Percentiles rank a stretch among this genome's conserved stretches.
These are phyloP conservation scores for Aspergillus clavatus DNA, from an alignment of 2,329 filamentous ascomycete genomes.

Conservation along the genomic window DNA sequence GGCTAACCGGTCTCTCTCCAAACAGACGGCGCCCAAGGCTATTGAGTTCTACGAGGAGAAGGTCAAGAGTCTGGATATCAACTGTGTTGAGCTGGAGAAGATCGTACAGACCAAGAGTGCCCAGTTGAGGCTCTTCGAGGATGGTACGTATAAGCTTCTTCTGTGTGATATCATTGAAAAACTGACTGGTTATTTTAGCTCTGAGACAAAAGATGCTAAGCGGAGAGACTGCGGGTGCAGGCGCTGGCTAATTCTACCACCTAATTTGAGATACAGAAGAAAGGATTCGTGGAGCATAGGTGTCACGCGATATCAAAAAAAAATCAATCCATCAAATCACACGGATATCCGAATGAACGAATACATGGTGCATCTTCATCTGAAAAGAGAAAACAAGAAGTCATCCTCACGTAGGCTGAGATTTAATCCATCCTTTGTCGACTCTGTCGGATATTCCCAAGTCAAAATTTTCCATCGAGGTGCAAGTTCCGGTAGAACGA, in stretches of 20 bases:
- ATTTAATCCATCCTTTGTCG: neutral
- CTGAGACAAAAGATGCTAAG: conserved; percentile 50
- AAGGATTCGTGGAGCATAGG: no score
- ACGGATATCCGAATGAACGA: no score
- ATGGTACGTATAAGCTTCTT: conserved; percentile 54
- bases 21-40: conserved; percentile 54
- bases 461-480: no score
- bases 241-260: conserved; percentile 16
- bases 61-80: conserved; percentile 60
- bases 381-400: neutral
- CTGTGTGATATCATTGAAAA: neutral
- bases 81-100: conserved; percentile 63
- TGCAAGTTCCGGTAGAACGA: no score
- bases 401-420: neutral
- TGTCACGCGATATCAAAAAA: no score
- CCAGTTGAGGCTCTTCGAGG: conserved; percentile 82
- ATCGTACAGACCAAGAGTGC: conserved; percentile 72
- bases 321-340: no score
- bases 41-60: conserved; percentile 64
- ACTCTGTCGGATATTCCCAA: no score
- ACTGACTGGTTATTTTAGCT: conserved; percentile 33
- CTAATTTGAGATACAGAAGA: neutral
- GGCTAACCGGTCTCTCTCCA: conserved; percentile 5
- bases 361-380: neutral
- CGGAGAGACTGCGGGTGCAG: conserved; percentile 35